A percentile compares a stretch with the other conserved stretches of the same genome.
These are phyloP conservation scores for Cryptosporidium sp. DNA, from an alignment of 169 alveolate genomes.

Conservation along the genomic window DNA sequence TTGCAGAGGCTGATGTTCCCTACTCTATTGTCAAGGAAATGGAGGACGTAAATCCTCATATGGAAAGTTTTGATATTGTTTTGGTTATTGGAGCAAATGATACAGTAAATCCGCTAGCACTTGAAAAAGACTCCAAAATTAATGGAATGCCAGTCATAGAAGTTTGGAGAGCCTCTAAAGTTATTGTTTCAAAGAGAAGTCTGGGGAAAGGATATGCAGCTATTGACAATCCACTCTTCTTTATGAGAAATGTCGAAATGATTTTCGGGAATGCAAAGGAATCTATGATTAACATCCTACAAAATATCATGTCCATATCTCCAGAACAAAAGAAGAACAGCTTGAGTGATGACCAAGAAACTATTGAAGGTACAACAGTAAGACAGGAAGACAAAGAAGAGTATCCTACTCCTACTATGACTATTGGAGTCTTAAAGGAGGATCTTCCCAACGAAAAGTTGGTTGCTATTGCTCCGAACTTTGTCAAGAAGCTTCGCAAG, in stretches of 20 bases:
- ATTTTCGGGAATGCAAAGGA: conserved; percentile 91
- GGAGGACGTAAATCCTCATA: conserved; percentile 92
- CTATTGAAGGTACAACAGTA: conserved; percentile 15
- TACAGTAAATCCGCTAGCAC: conserved; percentile 93
- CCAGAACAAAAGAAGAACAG: conserved; percentile 29
- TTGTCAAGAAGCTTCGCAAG: conserved; percentile 82
- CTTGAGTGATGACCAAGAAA: conserved; percentile 21
- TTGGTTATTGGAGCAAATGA: conserved; percentile 96
- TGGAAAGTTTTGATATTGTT: conserved; percentile 86
- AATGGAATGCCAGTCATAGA: conserved; percentile 96
- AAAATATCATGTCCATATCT: conserved; percentile 3
- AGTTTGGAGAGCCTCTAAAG: conserved; percentile 92
- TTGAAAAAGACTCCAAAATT: conserved; percentile 88
- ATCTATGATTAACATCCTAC: conserved; percentile 30
- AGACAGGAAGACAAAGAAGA: conserved; percentile 14
- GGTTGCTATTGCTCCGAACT: conserved; percentile 88
- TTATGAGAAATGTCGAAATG: conserved; percentile 88
- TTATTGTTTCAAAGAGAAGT: conserved; percentile 91
- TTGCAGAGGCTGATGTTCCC: conserved; percentile 96
- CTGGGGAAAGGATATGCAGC: conserved; percentile 95
- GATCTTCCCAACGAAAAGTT: conserved; percentile 78
- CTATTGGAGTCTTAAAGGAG: conserved; percentile 80
- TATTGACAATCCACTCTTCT: conserved; percentile 93
- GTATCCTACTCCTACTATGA: conserved; percentile 71
- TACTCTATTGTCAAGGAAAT: conserved; percentile 93